phyloP scores from a whole-genome alignment of 768 basidiomycete genomes.

The Boletus eberwhitei region DNA sequence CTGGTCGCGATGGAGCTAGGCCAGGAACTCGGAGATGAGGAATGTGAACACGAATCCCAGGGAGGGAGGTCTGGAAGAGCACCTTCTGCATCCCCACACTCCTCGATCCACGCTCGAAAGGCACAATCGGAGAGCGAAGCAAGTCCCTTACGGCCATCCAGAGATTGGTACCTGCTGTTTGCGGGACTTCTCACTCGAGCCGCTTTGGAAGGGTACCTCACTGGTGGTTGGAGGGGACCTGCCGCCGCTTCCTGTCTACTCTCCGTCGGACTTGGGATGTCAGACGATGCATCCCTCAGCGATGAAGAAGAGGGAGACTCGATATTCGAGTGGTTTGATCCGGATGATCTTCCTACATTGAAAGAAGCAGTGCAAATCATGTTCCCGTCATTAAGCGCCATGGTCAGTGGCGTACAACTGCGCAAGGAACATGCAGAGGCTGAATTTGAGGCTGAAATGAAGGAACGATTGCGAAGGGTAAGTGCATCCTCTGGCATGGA shows the following conservation, averaged over 20 bases:
- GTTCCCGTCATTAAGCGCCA: conserved; percentile 52
- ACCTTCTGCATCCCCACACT: conserved; percentile 11
- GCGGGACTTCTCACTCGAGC: conserved; percentile 78
- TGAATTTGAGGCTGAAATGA: conserved; percentile 76
- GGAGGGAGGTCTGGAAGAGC: conserved; percentile 23
- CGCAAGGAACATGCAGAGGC: conserved; percentile 54
- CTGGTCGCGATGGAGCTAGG: conserved; percentile 76
- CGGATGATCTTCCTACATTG: conserved; percentile 72
- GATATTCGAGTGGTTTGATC: conserved; percentile 60
- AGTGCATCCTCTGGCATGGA: conserved; percentile 25
- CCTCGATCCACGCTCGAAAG: conserved; percentile 14
- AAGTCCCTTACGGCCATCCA: conserved; percentile 61
- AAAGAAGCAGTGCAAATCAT: conserved; percentile 63
- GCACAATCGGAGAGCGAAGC: conserved; percentile 38
- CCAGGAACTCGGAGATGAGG: conserved; percentile 59
- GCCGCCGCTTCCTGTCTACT: conserved; percentile 69
- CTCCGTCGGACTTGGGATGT: conserved; percentile 62
- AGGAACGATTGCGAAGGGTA: conserved; percentile 64
- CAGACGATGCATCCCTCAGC: conserved; percentile 22
- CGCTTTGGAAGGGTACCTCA: conserved; percentile 80
- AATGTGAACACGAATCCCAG: conserved; percentile 38
- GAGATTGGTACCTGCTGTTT: conserved; percentile 80
- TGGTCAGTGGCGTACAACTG: conserved; percentile 24
- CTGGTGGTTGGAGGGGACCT: conserved; percentile 74
- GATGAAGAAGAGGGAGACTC: conserved; percentile 33